Evolutionary conservation across 2,329 filamentous ascomycete genomes (phyloP), one percentile per base, ranked within the genome.

Genomic region (Talaromyces islandicus): DNA sequence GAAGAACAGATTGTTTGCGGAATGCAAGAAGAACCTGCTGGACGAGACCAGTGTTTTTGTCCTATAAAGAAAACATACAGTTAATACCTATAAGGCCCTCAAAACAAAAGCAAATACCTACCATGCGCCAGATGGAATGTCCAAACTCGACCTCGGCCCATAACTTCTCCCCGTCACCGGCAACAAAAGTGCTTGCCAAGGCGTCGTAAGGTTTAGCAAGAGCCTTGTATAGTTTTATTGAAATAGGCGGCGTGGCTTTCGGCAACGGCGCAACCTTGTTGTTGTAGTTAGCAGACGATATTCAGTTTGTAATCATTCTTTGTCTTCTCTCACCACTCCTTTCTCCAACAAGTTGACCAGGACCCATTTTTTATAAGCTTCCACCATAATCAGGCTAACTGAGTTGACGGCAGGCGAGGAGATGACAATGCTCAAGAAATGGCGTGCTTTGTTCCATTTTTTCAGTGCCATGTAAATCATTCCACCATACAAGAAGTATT

Each of bases 321-420:
- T 46, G 21, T 19, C 46, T 46, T 50, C 59, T 66, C 77, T 72
- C 66, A 84, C 78, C 67, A 80, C 84, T 65, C 92, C 92, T 57
- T 86, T 78, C 7, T 84, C 80, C 19, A 99, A 78, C 58, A 97
- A 80, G 57, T 86, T 85, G 10, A 92, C 82, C 17, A 99, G 77
- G 9, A 95, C 71, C 89, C 91, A 97, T 74, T 93, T 95, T 77
- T 93, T 95, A 79, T 96, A 93, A 6, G 91, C 90, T 65, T 96
- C 91, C 4, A 89, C 80, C 88, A 94, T 94, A 56, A 95, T 81
- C 71, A 86, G 88, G 73, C 88, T 93, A 38, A 85, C 81, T 32
- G 81, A 78, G 21, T 86, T 87, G 56, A 78, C 80, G 0, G 81
- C 79, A 0, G 92, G 90, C 60, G 87, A 86, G 3, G 87, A 84